Base-by-base conservation (phyloP, 1,284 basidiomycete genomes). In the Anthracocystis setariae region DNA sequence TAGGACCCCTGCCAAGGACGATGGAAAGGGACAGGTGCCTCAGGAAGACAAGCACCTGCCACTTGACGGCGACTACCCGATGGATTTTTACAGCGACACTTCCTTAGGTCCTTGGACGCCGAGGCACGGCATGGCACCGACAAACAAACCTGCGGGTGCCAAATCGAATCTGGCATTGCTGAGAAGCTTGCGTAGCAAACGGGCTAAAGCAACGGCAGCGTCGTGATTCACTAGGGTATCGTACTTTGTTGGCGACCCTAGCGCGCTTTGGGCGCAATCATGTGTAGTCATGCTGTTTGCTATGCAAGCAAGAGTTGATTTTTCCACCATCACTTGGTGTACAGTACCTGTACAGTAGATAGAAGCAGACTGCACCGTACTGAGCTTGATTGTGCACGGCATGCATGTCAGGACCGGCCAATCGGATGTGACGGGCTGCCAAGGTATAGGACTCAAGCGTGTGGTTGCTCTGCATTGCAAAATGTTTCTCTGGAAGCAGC, bases 81-180 rank as follows among this genome's bases (percentile, higher is more conserved):
- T 98, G 95, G 92, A 98, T 84, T 98, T 98, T 83, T 98, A 98
- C 78, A 87, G 88, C 43, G 92, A 90, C 89, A 10, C 80, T 86
- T 59, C 89, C 88, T 27, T 87, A 88, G 83, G 82, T 63, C 71
- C 79, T 13, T 85, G 84, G 84, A 85, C 84, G 24, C 84, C 84
- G 10, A 64, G 83, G 17, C 83, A 79, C 48, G 83, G 82, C 7
- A 75, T 83, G 51, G 82, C 76, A 2, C 49, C 46, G 3, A 62
- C 55, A 2, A 77, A 75, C 59, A 73, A 66, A 54, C 43, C 57
- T 8, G 50, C 53, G 2, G 62, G 61, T 1, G 65, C 61, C 20
- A 65, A 69, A 35, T 73, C 64, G 56, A 77, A 80, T 33, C 58
- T 77, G 27, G 78, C 73, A 3, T 45, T 80, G 54, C 57, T 80